Evolutionary conservation across 73 alveolate species (phyloP).

Genomic region (Durusdinium trenchii): DNA sequence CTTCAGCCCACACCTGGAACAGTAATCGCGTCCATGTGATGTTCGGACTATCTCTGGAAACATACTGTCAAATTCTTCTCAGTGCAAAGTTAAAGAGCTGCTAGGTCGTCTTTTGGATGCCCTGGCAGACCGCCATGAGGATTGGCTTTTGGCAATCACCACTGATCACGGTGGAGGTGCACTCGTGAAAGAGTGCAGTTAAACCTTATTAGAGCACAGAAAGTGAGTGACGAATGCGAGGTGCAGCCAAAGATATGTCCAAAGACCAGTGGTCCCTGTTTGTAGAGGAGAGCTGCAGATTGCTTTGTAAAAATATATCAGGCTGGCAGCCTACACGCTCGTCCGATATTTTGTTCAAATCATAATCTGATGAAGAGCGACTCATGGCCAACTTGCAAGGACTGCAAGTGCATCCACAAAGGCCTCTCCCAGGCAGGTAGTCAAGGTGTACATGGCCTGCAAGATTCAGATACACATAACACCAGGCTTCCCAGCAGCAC

Average conservation of each 20-base stretch:
- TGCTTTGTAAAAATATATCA: too few species aligned
- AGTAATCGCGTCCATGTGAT: too few species aligned
- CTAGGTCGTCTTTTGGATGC: conserved; percentile 31
- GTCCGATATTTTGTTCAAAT: not conserved
- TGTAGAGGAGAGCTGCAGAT: conserved; percentile 1
- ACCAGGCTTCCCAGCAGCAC: conserved; percentile 35
- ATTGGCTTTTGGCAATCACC: conserved; percentile 78
- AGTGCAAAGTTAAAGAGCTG: too few species aligned
- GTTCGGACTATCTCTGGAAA: too few species aligned
- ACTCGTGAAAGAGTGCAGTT: not conserved
- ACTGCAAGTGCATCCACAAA: conserved; percentile 78
- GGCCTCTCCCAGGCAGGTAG: conserved; percentile 72
- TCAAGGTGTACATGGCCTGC: conserved; percentile 77
- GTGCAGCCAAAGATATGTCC: conserved; percentile 87
- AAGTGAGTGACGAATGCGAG: not conserved
- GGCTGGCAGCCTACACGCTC: not conserved
- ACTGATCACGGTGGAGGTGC: conserved; percentile 93
- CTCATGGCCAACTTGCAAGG: not conserved
- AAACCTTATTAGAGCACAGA: not conserved
- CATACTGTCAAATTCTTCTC: too few species aligned
- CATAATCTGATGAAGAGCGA: not conserved
- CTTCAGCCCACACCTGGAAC: too few species aligned
- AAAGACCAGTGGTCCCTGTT: conserved; percentile 66
- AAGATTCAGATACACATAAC: conserved; percentile 48
- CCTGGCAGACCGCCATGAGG: conserved; percentile 34